A percentile compares a stretch with the other conserved stretches of the same genome.
phyloP scores from a whole-genome alignment of 2,329 filamentous ascomycete genomes.

The Xylaria sp. region DNA sequence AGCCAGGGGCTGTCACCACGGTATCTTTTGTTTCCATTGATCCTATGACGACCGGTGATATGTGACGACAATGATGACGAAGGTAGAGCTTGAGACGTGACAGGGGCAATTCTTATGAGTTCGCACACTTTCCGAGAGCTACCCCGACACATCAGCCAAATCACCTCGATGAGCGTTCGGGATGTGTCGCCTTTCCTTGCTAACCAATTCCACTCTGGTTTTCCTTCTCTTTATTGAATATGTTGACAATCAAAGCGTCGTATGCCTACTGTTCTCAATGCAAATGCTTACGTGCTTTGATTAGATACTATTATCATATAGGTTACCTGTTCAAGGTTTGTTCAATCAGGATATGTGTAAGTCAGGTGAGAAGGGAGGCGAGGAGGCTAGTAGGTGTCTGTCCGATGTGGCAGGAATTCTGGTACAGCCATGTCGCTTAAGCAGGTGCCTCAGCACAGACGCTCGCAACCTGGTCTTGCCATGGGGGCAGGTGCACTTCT shows the following conservation, averaged over 20 bases:
- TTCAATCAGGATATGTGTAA: no score
- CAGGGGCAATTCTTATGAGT: not conserved
- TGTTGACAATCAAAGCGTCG: not conserved
- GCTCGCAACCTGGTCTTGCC: not conserved
- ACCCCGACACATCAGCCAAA: not conserved
- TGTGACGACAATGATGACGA: not conserved
- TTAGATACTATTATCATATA: no score
- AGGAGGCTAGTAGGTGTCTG: no score
- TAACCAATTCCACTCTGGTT: not conserved
- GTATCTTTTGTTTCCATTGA: not conserved
- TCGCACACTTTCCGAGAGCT: not conserved
- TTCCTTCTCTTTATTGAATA: not conserved
- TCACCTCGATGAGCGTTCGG: not conserved
- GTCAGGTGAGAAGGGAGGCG: no score
- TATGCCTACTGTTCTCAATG: no score
- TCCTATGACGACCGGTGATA: not conserved
- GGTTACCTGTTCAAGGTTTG: no score
- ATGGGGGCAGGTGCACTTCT: conserved; percentile 6
- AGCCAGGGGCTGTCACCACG: not conserved
- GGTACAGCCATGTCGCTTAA: no score
- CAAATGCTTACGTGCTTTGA: no score
- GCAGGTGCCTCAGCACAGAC: no score
- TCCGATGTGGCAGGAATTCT: no score
- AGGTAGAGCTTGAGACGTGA: not conserved
- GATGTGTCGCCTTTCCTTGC: not conserved